Percentiles rank a stretch among this genome's conserved stretches.
phyloP scores from a whole-genome alignment of 164 flowering plant species.

The Akebia trifoliata region DNA sequence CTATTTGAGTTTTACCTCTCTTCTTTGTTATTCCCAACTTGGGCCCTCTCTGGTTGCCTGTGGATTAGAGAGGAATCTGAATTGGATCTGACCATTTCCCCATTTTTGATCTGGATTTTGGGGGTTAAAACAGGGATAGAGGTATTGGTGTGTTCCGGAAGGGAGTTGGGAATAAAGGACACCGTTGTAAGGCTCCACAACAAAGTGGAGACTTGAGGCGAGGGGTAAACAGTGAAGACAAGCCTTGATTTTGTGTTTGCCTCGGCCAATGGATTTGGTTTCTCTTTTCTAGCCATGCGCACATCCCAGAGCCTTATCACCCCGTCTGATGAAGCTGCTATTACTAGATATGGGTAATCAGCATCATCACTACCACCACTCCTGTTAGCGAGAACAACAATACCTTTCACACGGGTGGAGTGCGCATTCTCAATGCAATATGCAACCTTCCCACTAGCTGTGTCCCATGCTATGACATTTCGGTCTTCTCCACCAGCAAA shows the following conservation, averaged over 20 bases:
- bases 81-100: too few relatives aligned
- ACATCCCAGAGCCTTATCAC: conserved; percentile 88
- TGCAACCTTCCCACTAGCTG: conserved; percentile 69
- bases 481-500: conserved; percentile 89
- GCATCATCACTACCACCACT: conserved; percentile 23
- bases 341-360: conserved; percentile 56
- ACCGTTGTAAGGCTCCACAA: too few relatives aligned
- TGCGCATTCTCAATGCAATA: conserved; percentile 77
- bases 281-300: conserved; percentile 55
- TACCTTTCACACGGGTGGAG: conserved; percentile 73
- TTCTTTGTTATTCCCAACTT: too few relatives aligned
- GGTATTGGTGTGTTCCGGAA: too few relatives aligned
- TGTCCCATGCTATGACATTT: conserved; percentile 81
- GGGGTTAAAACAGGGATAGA: too few relatives aligned
- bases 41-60: too few relatives aligned
- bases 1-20: too few relatives aligned
- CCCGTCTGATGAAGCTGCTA: conserved; percentile 94
- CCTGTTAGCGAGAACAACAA: conserved; percentile 52
- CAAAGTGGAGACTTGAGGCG: too few relatives aligned
- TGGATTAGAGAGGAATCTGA: too few relatives aligned
- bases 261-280: conserved; percentile 72
- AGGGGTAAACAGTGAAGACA: too few relatives aligned
- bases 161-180: too few relatives aligned
- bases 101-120: too few relatives aligned
- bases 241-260: conserved; percentile 75